Evolutionary conservation across 2,329 filamentous ascomycete genomes (phyloP).

Genomic region (Cladophialophora carrionii): DNA sequence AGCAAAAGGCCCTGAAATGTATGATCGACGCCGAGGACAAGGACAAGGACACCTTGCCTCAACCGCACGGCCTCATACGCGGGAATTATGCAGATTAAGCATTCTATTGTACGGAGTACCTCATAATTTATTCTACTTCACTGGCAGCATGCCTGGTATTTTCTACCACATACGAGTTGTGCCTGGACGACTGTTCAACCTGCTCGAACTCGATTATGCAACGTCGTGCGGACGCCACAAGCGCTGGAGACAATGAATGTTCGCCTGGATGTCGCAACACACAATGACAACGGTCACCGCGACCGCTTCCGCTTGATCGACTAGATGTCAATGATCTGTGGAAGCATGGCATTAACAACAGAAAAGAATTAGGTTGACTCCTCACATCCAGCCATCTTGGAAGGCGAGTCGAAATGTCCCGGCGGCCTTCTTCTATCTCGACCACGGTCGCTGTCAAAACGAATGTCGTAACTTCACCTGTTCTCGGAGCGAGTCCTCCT

Average conservation of each 20-base stretch:
- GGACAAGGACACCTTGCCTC: slow-evolving; percentile 22
- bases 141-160: not conserved
- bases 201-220: not conserved
- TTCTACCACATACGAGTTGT: not conserved
- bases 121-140: not conserved
- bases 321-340: not conserved
- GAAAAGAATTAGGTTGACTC: not conserved
- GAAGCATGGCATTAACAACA: not conserved
- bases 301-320: not conserved
- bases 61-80: slow-evolving; percentile 19
- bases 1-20: slow-evolving; percentile 16
- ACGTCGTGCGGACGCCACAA: no score
- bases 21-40: slow-evolving; percentile 2
- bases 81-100: not conserved
- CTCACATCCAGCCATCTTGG: not conserved
- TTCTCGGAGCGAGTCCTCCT: not conserved
- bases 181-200: not conserved
- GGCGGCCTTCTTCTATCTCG: not conserved
- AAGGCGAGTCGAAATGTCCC: not conserved
- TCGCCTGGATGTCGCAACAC: no score
- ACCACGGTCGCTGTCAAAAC: not conserved
- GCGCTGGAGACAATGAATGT: no score
- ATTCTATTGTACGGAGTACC: not conserved
- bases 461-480: not conserved
- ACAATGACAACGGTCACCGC: not conserved